A percentile compares a stretch with the other conserved stretches of the same genome.
These are phyloP conservation scores for Tulasnella sp. DNA, from an alignment of 768 basidiomycete species.

Conservation along the genomic window DNA sequence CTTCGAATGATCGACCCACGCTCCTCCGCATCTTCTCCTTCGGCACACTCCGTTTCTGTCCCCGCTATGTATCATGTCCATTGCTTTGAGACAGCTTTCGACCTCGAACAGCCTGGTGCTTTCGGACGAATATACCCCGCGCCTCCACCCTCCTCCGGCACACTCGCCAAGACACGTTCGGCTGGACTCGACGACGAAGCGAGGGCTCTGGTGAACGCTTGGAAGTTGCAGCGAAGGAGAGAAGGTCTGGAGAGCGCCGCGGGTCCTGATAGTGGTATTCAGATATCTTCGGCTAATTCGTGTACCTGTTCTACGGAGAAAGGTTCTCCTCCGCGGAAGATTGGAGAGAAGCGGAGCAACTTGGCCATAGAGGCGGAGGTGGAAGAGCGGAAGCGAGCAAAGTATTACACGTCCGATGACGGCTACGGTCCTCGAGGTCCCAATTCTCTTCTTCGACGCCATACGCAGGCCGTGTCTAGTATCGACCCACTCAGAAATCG, in stretches of 20 bases:
- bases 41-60: too few relatives aligned
- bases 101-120: conserved; percentile 4
- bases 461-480: background rate
- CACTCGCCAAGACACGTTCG: background rate
- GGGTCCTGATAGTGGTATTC: conserved; percentile 5
- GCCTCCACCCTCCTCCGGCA: background rate
- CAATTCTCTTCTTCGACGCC: background rate
- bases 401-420: background rate
- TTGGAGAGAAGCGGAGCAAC: conserved; percentile 1
- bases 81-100: conserved; percentile 1
- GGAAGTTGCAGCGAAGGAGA: conserved; percentile 5
- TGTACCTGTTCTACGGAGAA: background rate
- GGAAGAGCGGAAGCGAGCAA: conserved; percentile 3
- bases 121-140: conserved; percentile 12
- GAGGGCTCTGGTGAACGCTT: conserved; percentile 4
- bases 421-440: background rate
- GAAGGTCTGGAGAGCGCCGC: conserved; percentile 7
- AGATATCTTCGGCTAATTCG: background rate
- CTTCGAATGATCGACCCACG: conserved; percentile 3
- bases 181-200: conserved; percentile 2
- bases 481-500: background rate
- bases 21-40: background rate
- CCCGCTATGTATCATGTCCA: background rate
- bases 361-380: background rate
- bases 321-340: background rate